Conservation (phyloP, 139 green algal genomes). For the Desmodesmus armatus region DNA sequence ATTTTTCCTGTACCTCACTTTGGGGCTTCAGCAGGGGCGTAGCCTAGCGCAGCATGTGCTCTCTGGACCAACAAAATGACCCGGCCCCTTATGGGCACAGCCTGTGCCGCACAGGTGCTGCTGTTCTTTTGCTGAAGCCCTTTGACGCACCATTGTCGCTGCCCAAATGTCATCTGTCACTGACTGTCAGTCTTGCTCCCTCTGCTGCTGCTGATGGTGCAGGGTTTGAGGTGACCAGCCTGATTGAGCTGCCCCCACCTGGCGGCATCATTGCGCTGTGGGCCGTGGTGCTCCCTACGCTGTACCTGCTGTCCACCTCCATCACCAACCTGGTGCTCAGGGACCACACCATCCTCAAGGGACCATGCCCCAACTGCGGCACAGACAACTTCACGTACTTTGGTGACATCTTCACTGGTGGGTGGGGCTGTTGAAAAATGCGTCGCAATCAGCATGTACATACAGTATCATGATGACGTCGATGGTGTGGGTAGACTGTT, state of each 20-base stretch:
- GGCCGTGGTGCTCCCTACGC: slow-evolving; percentile 83
- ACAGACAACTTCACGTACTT: slow-evolving; percentile 85
- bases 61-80: too few relatives aligned
- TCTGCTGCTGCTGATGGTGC: neutral
- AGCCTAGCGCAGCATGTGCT: too few relatives aligned
- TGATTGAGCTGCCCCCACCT: slow-evolving; percentile 86
- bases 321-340: slow-evolving; percentile 89
- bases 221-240: slow-evolving; percentile 80
- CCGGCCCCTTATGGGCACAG: neutral
- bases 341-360: slow-evolving; percentile 85
- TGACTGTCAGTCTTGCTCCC: neutral
- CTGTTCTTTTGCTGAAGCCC: too few relatives aligned
- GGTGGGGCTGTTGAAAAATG: too few relatives aligned
- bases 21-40: too few relatives aligned
- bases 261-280: slow-evolving; percentile 86
- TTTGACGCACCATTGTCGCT: too few relatives aligned
- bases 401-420: slow-evolving; percentile 89
- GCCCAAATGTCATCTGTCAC: too few relatives aligned
- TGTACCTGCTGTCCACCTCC: slow-evolving; percentile 83
- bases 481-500: too few relatives aligned
- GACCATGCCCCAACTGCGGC: slow-evolving; percentile 85
- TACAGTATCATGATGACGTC: too few relatives aligned
- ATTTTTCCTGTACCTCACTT: too few relatives aligned
- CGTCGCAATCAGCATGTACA: too few relatives aligned
- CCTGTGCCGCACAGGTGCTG: too few relatives aligned